phyloP scores from a whole-genome alignment of 176 grass and related monocot species.

The Rhynchospora pubera region DNA sequence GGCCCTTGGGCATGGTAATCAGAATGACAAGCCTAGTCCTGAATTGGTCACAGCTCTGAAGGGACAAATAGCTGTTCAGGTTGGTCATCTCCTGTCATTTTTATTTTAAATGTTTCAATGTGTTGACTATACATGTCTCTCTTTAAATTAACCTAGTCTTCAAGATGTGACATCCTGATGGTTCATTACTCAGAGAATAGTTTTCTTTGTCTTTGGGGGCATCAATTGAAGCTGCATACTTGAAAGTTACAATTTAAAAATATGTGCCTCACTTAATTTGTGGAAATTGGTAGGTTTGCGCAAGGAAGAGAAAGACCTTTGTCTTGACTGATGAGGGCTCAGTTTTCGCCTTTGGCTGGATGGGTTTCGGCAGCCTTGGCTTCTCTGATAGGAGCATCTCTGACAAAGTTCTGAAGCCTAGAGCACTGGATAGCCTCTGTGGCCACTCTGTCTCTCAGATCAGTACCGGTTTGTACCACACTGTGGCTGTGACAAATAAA shows the following conservation, averaged over 20 bases:
- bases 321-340: conserved; percentile 76
- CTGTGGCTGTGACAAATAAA: conserved; percentile 82
- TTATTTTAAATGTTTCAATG: background rate
- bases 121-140: background rate
- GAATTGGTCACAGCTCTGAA: conserved; percentile 60
- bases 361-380: conserved; percentile 96
- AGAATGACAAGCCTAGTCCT: conserved; percentile 91
- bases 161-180: background rate
- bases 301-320: conserved; percentile 96
- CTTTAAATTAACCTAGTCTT: background rate
- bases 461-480: conserved; percentile 93
- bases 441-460: conserved; percentile 77
- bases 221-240: background rate
- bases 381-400: conserved; percentile 76
- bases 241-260: background rate
- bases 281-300: conserved; percentile 57
- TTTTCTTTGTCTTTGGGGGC: background rate
- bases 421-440: conserved; percentile 47
- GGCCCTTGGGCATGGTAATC: conserved; percentile 93
- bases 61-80: conserved; percentile 80
- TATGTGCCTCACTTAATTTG: background rate
- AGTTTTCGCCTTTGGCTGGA: conserved; percentile 94
- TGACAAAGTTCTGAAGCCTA: conserved; percentile 76
- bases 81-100: conserved; percentile 13
- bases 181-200: background rate